A percentile compares a stretch with the other conserved stretches of the same genome.
Conservation (phyloP, 208 protist genomes). For the Leishmania major region DNA sequence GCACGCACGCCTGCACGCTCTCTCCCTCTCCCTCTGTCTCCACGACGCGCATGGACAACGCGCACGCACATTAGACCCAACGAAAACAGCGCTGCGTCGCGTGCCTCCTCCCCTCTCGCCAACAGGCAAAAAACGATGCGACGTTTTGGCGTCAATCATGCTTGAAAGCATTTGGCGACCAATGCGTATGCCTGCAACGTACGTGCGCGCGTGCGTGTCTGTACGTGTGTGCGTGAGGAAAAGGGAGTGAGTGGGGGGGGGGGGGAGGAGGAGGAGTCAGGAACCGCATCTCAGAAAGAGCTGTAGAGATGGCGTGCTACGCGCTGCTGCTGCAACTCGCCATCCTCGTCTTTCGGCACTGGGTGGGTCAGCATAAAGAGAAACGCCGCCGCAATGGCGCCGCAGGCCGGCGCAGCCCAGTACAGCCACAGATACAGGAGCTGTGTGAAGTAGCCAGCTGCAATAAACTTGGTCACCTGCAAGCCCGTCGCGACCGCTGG, state of each 20-base stretch:
- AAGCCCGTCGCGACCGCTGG: slow-evolving; percentile 74
- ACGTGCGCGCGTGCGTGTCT: neutral
- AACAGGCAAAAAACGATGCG: neutral
- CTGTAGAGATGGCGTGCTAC: slow-evolving; percentile 55
- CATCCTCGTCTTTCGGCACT: slow-evolving; percentile 52
- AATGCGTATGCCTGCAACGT: neutral
- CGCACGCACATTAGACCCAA: neutral
- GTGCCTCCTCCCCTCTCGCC: neutral
- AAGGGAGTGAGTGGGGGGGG: neutral
- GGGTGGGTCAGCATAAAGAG: slow-evolving; percentile 83
- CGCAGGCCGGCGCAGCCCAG: slow-evolving; percentile 72
- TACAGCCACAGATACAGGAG: slow-evolving; percentile 87
- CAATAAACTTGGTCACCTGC: slow-evolving; percentile 77
- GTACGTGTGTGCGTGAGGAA: neutral
- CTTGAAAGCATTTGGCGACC: neutral
- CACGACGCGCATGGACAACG: neutral
- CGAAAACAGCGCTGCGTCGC: neutral
- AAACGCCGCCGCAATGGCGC: slow-evolving; percentile 62
- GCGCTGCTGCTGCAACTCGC: slow-evolving; percentile 52
- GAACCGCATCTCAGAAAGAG: slow-evolving; percentile 7
- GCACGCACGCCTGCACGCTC: neutral
- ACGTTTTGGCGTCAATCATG: neutral
- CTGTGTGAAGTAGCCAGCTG: slow-evolving; percentile 66
- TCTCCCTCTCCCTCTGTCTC: neutral
- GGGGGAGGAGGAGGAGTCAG: neutral